Base-by-base conservation (phyloP, 495 filamentous ascomycete genomes). In the Evernia prunastri region DNA sequence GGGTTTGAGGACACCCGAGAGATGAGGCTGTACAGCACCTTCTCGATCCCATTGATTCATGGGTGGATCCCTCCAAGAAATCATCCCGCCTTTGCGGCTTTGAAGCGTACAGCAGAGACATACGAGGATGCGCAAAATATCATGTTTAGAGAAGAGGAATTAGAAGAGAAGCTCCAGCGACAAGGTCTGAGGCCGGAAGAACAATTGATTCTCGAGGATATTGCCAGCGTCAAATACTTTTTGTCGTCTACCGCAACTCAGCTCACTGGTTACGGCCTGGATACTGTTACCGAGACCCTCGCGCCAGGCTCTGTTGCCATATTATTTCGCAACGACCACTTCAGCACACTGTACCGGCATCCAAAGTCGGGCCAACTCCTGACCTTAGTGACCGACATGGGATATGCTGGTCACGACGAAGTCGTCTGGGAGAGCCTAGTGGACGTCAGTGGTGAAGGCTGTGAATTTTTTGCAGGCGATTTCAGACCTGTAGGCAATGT, bases 271-370 rank as follows among this genome's bases (percentile, higher is more conserved):
- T 88, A 86, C 74, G 94, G 94, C 0, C 83, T 98, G 1, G 80
- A 86, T 8, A 82, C 87, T 6, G 83, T 98, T 17, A 78, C 77
- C 4, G 80, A 82, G 53, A 80, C 75, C 10, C 73, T 96, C 54
- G 75, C 78, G 18, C 88, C 90, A 1, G 91, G 90, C 4, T 83
- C 87, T 0, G 79, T 96, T 11, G 89, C 89, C 0, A 97, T 98
- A 57, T 75, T 97, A 3, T 98, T 98, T 77, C 84, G 94, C 39
- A 98, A 98, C 66, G 93, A 97, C 69, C 94, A 98, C 75, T 98
- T 98, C 71, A 88, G 88, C 36, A 97, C 94, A 0, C 71, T 98
- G 0, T 96, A 96, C 72, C 86, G 91, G 64, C 78, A 94, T 66
- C 91, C 91, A 0, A 77, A 83, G 36, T 87, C 88, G 0, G 73